Conservation (phyloP, 164 flowering plant genomes). For the Euptelea pleiosperma region DNA sequence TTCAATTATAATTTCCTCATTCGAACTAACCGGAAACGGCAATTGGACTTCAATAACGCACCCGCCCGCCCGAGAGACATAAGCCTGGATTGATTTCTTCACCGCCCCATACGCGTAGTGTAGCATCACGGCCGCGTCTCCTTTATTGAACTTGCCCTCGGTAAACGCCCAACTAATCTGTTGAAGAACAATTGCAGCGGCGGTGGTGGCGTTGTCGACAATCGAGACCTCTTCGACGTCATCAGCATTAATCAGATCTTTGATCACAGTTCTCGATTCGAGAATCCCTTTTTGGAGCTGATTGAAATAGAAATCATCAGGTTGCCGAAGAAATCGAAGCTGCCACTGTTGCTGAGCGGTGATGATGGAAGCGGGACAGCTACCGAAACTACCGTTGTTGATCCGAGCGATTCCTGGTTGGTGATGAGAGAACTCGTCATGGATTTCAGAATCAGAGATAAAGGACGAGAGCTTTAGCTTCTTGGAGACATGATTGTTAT, state of each 20-base stretch:
- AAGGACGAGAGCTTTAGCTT: slow-evolving; percentile 33
- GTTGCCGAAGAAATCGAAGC: slow-evolving; percentile 64
- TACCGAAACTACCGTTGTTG: slow-evolving; percentile 96
- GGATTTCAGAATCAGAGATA: slow-evolving; percentile 42
- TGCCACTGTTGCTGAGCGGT: slow-evolving; percentile 61
- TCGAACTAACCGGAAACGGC: slow-evolving; percentile 64
- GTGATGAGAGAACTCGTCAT: slow-evolving; percentile 80
- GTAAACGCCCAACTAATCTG: slow-evolving; percentile 56
- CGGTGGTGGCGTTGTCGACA: slow-evolving; percentile 96
- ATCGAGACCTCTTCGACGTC: slow-evolving; percentile 66
- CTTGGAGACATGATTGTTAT: slow-evolving; percentile 23
- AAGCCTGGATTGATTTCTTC: slow-evolving; percentile 82
- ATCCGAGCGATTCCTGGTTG: slow-evolving; percentile 58
- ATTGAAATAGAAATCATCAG: slow-evolving; percentile 79
- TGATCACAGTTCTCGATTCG: slow-evolving; percentile 47
- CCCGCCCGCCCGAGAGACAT: slow-evolving; percentile 79
- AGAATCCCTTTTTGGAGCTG: slow-evolving; percentile 46
- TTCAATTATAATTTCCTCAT: slow-evolving; percentile 56
- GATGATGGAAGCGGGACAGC: slow-evolving; percentile 70
- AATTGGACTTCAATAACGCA: slow-evolving; percentile 69
- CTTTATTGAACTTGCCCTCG: slow-evolving; percentile 46
- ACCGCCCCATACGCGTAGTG: slow-evolving; percentile 85
- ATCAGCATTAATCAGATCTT: slow-evolving; percentile 61
- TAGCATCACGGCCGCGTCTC: slow-evolving; percentile 77
- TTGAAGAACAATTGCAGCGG: slow-evolving; percentile 79